Evolutionary conservation across 441 rosid genomes (phyloP).

Genomic region (Jatropha multifida): DNA sequence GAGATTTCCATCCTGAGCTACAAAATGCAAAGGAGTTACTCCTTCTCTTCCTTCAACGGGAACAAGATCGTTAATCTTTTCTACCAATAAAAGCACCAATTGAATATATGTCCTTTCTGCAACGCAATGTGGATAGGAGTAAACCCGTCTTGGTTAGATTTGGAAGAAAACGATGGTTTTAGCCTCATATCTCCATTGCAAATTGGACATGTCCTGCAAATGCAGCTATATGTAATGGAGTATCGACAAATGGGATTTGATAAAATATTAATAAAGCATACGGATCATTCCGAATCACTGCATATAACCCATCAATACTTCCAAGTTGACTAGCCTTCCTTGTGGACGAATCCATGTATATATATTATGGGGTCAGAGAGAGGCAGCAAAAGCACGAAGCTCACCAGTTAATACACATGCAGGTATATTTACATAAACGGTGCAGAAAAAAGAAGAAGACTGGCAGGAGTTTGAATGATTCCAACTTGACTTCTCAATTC

Average conservation of each 20-base stretch:
- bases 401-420: too few species aligned
- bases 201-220: constrained; percentile 25
- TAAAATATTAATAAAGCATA: constrained; percentile 21
- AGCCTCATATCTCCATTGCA: constrained; percentile 34
- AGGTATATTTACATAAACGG: too few species aligned
- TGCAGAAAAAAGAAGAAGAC: too few species aligned
- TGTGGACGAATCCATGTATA: too few species aligned
- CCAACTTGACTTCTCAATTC: too few species aligned
- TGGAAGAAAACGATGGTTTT: constrained; percentile 29
- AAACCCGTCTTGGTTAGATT: constrained; percentile 11
- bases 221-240: constrained; percentile 39
- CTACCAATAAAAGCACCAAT: constrained; percentile 14
- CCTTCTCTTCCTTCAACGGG: constrained; percentile 35
- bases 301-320: constrained; percentile 27
- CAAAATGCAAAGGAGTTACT: constrained; percentile 34
- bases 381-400: too few species aligned
- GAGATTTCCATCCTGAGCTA: constrained; percentile 18
- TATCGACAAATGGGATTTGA: constrained; percentile 23
- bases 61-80: constrained; percentile 24
- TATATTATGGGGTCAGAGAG: too few species aligned
- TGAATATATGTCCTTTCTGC: background rate
- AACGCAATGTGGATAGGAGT: constrained; percentile 23
- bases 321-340: constrained; percentile 23
- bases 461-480: too few species aligned
- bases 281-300: constrained; percentile 22